phyloP scores from a whole-genome alignment of 2,329 filamentous ascomycete species.

The Trichoderma simmonsii region DNA sequence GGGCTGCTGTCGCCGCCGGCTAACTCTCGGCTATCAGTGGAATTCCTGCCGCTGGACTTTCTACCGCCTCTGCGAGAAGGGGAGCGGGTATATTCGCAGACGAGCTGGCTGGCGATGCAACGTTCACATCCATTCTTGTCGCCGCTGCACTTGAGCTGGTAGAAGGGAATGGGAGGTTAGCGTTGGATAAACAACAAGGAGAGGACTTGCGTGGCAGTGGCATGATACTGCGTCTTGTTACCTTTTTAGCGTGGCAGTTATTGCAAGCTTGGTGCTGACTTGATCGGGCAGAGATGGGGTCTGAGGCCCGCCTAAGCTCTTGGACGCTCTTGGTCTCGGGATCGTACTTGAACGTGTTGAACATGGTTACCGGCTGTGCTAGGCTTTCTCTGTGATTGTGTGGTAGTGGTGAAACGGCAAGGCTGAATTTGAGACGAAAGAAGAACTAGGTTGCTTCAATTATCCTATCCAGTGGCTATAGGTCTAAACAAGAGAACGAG shows the following conservation, averaged over 20 bases:
- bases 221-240: conserved; percentile 19
- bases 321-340: conserved; percentile 38
- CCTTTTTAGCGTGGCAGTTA: conserved; percentile 40
- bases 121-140: conserved; percentile 38
- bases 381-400: background rate
- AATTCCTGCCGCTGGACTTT: conserved; percentile 25
- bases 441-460: background rate
- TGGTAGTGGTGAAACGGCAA: background rate
- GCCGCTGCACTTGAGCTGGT: conserved; percentile 38
- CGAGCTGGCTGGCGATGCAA: conserved; percentile 30
- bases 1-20: conserved; percentile 14
- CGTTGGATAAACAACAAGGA: background rate
- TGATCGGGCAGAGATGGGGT: conserved; percentile 38
- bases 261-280: conserved; percentile 40
- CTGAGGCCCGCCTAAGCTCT: conserved; percentile 35
- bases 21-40: conserved; percentile 17
- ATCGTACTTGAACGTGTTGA: conserved; percentile 40
- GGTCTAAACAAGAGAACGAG: background rate
- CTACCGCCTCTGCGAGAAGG: conserved; percentile 32
- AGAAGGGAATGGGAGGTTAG: background rate
- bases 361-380: conserved; percentile 27
- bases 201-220: background rate
- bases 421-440: background rate
- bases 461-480: background rate
- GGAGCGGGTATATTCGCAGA: conserved; percentile 37